These are phyloP conservation scores for Parascedosporium putredinis DNA, from an alignment of 2,329 filamentous ascomycete genomes.

Conservation along the genomic window DNA sequence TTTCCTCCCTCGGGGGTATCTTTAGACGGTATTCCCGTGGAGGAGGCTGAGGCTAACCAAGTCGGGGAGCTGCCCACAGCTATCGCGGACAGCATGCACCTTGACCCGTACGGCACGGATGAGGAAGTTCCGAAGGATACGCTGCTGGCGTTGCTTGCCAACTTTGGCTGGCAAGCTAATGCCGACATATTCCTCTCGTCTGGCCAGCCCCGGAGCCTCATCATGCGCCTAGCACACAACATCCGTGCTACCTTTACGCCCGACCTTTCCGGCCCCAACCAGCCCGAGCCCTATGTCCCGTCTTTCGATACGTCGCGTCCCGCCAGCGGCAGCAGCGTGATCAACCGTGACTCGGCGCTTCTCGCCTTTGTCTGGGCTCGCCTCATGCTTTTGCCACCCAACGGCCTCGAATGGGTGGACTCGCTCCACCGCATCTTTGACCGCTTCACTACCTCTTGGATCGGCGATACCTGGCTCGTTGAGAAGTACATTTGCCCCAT, in stretches of 20 bases:
- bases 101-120: slow-evolving; percentile 69
- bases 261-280: slow-evolving; percentile 11
- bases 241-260: slow-evolving; percentile 23
- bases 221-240: slow-evolving; percentile 53
- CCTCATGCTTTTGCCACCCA: slow-evolving; percentile 41
- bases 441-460: slow-evolving; percentile 13
- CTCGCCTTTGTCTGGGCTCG: slow-evolving; percentile 68
- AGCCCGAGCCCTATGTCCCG: slow-evolving; percentile 5
- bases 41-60: not conserved
- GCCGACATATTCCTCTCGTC: slow-evolving; percentile 48
- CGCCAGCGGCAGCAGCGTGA: slow-evolving; percentile 21
- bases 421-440: slow-evolving; percentile 55
- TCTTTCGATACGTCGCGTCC: slow-evolving; percentile 16
- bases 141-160: slow-evolving; percentile 49
- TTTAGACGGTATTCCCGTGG: slow-evolving; percentile 36
- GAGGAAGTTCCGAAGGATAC: slow-evolving; percentile 52
- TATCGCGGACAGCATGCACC: slow-evolving; percentile 53
- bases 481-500: slow-evolving; percentile 5
- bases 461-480: slow-evolving; percentile 10
- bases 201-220: slow-evolving; percentile 55
- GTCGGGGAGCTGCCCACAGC: slow-evolving; percentile 15
- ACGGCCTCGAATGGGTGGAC: slow-evolving; percentile 44
- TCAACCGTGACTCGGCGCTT: slow-evolving; percentile 46
- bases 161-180: slow-evolving; percentile 31
- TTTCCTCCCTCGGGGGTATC: slow-evolving; percentile 48